Percentiles rank a stretch among this genome's conserved stretches.
Evolutionary conservation across 768 basidiomycete genomes (phyloP).

Genomic region (Phanerochaete carnosa): DNA sequence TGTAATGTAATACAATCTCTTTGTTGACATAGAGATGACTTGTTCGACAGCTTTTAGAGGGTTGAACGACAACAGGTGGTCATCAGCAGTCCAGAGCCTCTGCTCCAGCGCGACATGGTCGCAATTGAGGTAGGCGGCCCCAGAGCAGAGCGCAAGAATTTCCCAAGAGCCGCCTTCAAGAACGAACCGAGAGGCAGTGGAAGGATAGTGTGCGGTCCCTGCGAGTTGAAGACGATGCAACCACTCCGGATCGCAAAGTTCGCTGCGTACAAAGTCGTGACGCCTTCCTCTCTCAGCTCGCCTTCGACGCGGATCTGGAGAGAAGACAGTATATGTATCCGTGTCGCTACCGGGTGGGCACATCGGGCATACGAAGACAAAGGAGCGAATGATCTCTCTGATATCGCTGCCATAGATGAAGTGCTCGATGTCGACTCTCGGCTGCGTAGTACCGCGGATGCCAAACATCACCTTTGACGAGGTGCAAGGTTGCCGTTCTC

Average conservation of each 20-base stretch:
- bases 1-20: slow-evolving; percentile 25
- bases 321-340: slow-evolving; percentile 42
- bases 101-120: slow-evolving; percentile 16
- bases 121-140: slow-evolving; percentile 27
- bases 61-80: slow-evolving; percentile 9
- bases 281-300: slow-evolving; percentile 15
- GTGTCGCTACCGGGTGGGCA: slow-evolving; percentile 36
- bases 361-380: slow-evolving; percentile 35
- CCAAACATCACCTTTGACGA: slow-evolving; percentile 42
- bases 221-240: slow-evolving; percentile 30
- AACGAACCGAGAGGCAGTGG: slow-evolving; percentile 36
- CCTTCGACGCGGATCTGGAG: slow-evolving; percentile 27
- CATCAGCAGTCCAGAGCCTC: slow-evolving; percentile 22
- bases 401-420: slow-evolving; percentile 31
- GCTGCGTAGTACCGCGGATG: slow-evolving; percentile 39
- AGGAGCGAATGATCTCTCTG: slow-evolving; percentile 31
- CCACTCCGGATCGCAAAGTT: slow-evolving; percentile 23
- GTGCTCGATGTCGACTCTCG: slow-evolving; percentile 35
- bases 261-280: slow-evolving; percentile 17
- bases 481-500: slow-evolving; percentile 35
- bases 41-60: slow-evolving; percentile 16
- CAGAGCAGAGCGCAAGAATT: slow-evolving; percentile 38
- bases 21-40: slow-evolving; percentile 11
- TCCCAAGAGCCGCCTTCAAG: slow-evolving; percentile 43
- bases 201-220: slow-evolving; percentile 33